These are phyloP conservation scores for Solanum bukasovii DNA, from an alignment of 257 asterid species.

Conservation along the genomic window DNA sequence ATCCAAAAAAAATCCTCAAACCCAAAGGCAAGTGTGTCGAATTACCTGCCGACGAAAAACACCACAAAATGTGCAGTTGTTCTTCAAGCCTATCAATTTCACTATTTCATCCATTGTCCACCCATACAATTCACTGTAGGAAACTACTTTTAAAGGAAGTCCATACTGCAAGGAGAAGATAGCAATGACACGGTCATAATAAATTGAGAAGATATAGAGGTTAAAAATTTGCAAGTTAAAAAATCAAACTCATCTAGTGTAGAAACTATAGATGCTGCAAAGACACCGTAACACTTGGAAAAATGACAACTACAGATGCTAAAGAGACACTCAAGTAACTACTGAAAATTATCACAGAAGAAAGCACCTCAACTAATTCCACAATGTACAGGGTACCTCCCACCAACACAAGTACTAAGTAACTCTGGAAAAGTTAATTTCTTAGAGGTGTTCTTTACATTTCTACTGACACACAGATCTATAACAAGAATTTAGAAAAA, in stretches of 20 bases:
- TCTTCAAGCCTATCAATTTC: slow-evolving; percentile 89
- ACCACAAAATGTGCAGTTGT: slow-evolving; percentile 98
- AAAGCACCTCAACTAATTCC: not conserved
- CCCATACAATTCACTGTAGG: slow-evolving; percentile 86
- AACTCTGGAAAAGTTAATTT: not conserved
- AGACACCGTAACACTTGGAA: not conserved
- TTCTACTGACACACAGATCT: not conserved
- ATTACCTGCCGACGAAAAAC: slow-evolving; percentile 98
- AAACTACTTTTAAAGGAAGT: slow-evolving; percentile 86
- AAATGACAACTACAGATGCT: not conserved
- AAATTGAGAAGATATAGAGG: not conserved
- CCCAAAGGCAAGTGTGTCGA: not conserved
- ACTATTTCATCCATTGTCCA: slow-evolving; percentile 99
- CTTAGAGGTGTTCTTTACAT: not conserved
- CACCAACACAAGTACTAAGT: not conserved
- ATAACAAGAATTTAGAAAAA: not conserved
- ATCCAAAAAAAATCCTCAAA: not conserved
- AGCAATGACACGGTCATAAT: not conserved
- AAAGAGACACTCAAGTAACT: not conserved
- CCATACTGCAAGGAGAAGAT: slow-evolving; percentile 56
- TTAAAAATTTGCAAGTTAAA: not conserved
- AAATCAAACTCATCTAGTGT: not conserved
- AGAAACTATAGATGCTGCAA: not conserved
- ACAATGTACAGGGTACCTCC: not conserved
- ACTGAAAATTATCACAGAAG: not conserved